These are phyloP conservation scores for Nitzschia sp. DNA, from an alignment of 108 stramenopile genomes.

Conservation along the genomic window DNA sequence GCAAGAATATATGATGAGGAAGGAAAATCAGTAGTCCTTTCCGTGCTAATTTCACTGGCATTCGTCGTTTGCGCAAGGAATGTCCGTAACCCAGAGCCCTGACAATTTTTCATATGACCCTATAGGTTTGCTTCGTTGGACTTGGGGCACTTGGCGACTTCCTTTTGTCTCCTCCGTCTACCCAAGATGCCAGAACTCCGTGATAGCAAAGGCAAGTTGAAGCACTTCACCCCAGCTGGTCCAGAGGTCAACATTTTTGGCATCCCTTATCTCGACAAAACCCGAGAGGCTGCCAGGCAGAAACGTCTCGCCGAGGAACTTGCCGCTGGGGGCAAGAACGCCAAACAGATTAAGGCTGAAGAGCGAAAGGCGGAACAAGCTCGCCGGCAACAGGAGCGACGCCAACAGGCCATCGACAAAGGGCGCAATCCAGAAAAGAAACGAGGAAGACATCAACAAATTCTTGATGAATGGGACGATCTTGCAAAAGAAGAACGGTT, in stretches of 20 bases:
- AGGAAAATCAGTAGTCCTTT: constrained; percentile 61
- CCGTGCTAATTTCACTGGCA: constrained; percentile 59
- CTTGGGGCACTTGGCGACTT: constrained; percentile 82
- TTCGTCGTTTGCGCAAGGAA: constrained; percentile 35
- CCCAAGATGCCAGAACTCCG: constrained; percentile 98
- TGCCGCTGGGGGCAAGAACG: constrained; percentile 87
- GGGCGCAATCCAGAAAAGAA: constrained; percentile 91
- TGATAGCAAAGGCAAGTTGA: constrained; percentile 53
- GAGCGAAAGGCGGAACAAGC: constrained; percentile 71
- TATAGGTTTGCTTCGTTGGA: constrained; percentile 89
- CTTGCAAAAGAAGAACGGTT: constrained; percentile 95
- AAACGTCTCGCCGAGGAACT: constrained; percentile 81
- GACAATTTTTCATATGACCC: constrained; percentile 37
- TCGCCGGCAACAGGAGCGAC: constrained; percentile 54
- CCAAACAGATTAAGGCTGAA: constrained; percentile 89
- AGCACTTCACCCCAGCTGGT: constrained; percentile 74
- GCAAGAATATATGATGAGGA: constrained; percentile 35
- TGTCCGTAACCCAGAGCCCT: constrained; percentile 70
- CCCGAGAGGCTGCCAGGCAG: constrained; percentile 87
- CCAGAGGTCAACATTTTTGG: constrained; percentile 76
- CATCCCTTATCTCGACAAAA: constrained; percentile 88
- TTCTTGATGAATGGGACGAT: constrained; percentile 98
- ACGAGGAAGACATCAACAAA: constrained; percentile 77
- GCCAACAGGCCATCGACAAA: constrained; percentile 65
- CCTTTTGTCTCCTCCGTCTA: constrained; percentile 89